Evolutionary conservation across 495 filamentous ascomycete genomes (phyloP).

Genomic region (Aspergillus sclerotioniger): DNA sequence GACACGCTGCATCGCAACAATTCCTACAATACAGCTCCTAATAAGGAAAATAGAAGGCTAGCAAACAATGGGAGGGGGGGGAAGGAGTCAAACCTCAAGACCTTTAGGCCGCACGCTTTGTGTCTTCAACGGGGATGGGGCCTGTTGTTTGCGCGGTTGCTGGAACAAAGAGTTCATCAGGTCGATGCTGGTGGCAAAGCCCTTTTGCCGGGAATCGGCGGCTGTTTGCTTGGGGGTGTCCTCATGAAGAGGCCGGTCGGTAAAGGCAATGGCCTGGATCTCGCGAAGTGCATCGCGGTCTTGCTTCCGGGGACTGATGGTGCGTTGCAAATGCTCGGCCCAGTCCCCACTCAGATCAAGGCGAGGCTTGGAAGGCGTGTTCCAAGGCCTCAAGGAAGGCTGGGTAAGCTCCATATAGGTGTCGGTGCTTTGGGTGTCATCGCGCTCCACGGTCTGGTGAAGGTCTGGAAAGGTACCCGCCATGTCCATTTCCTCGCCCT

Average conservation of each 20-base stretch:
- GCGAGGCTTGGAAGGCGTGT: slow-evolving; percentile 59
- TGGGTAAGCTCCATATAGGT: slow-evolving; percentile 48
- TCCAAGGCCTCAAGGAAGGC: slow-evolving; percentile 39
- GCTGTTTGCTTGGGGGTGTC: slow-evolving; percentile 31
- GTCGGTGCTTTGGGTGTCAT: slow-evolving; percentile 41
- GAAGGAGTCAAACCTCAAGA: slow-evolving; percentile 70
- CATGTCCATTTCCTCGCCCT: slow-evolving; percentile 72
- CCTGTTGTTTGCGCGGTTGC: slow-evolving; percentile 36
- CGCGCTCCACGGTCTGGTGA: slow-evolving; percentile 66
- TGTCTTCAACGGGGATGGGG: slow-evolving; percentile 38
- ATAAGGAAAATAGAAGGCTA: slow-evolving; percentile 27
- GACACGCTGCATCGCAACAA: slow-evolving; percentile 12
- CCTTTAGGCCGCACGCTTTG: slow-evolving; percentile 53
- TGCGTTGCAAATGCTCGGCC: slow-evolving; percentile 87
- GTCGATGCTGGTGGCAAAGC: slow-evolving; percentile 78
- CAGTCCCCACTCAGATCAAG: slow-evolving; percentile 66
- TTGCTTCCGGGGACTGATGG: slow-evolving; percentile 85
- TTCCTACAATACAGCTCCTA: slow-evolving; percentile 18
- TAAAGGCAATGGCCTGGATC: slow-evolving; percentile 55
- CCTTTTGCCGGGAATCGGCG: slow-evolving; percentile 45
- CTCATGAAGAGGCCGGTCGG: slow-evolving; percentile 36
- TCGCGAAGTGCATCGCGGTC: slow-evolving; percentile 67
- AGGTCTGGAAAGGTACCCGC: slow-evolving; percentile 67
- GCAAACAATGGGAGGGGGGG: slow-evolving; percentile 25
- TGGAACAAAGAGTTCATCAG: slow-evolving; percentile 89